phyloP scores from a whole-genome alignment of 306 rosid species.

The Trifolium repens region DNA sequence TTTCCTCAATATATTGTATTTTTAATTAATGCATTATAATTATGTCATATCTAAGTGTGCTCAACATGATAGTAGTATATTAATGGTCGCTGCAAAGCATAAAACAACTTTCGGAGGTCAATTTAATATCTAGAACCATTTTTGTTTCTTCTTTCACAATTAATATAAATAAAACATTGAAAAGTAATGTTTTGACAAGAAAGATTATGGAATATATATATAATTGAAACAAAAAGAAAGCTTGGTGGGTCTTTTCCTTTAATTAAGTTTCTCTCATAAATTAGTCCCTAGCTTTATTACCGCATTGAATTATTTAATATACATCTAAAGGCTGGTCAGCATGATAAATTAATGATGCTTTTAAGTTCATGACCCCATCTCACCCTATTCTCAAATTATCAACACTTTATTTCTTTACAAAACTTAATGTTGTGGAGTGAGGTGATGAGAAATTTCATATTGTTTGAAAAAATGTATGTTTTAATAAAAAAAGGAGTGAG shows the following conservation, averaged over 20 bases:
- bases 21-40: slow-evolving; percentile 30
- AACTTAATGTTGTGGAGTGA: no score
- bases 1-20: slow-evolving; percentile 9
- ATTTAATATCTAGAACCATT: slow-evolving; percentile 39
- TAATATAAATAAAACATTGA: slow-evolving; percentile 5
- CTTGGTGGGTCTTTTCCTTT: slow-evolving; percentile 41
- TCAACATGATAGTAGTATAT: slow-evolving; percentile 26
- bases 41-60: slow-evolving; percentile 32
- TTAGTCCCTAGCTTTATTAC: slow-evolving; percentile 27
- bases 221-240: slow-evolving; percentile 29
- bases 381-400: slow-evolving; percentile 29
- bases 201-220: slow-evolving; percentile 17
- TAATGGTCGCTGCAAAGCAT: slow-evolving; percentile 47
- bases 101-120: slow-evolving; percentile 39
- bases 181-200: background rate
- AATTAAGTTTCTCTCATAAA: slow-evolving; percentile 36
- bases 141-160: slow-evolving; percentile 42
- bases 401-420: background rate
- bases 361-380: slow-evolving; percentile 52
- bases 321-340: slow-evolving; percentile 40
- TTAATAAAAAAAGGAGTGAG: no score
- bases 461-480: no score
- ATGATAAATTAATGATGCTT: slow-evolving; percentile 44
- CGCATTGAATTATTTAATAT: slow-evolving; percentile 15
- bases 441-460: no score